Evolutionary conservation across 1,139 yeast genomes (phyloP).

Genomic region (Diutina neorugosa): DNA sequence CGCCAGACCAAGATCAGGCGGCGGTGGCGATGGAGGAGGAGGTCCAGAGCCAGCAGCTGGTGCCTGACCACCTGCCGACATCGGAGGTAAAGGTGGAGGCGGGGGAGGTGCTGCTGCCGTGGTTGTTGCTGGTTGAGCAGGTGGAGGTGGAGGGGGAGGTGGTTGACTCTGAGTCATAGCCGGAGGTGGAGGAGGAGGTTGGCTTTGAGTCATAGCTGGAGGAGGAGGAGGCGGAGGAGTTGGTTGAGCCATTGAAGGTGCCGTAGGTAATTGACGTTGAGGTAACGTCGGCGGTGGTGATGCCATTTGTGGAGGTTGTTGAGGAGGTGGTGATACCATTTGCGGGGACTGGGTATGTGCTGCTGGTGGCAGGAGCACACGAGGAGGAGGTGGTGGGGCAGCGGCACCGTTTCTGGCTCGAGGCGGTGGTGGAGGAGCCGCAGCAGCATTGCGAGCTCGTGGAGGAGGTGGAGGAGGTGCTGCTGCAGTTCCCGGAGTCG

Average conservation of each 20-base stretch:
- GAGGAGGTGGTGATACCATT: conserved; percentile 3
- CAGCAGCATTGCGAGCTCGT: conserved; percentile 10
- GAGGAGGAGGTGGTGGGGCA: conserved; percentile 8
- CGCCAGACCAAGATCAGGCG: conserved; percentile 9
- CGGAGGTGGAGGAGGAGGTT: background rate
- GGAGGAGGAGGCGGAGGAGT: conserved; percentile 8
- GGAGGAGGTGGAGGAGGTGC: conserved; percentile 15
- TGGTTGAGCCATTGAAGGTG: conserved; percentile 12
- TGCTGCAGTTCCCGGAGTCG: background rate
- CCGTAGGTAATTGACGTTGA: conserved; percentile 7
- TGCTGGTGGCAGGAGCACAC: conserved; percentile 11
- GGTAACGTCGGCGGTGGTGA: conserved; percentile 5
- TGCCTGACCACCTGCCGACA: conserved; percentile 6
- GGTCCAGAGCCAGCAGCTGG: conserved; percentile 13
- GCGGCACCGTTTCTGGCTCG: conserved; percentile 7
- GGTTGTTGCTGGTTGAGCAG: too few relatives aligned
- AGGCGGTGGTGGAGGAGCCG: conserved; percentile 6
- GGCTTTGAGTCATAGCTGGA: conserved; percentile 4
- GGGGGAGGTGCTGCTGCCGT: conserved; percentile 19
- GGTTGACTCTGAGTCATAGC: conserved; percentile 13
- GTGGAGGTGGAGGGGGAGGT: conserved; percentile 3
- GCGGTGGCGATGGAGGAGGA: conserved; percentile 22
- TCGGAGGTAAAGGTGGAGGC: conserved; percentile 23
- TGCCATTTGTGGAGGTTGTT: conserved; percentile 5
- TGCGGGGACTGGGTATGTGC: conserved; percentile 5